Evolutionary conservation across 768 basidiomycete genomes (phyloP).

Genomic region (Phallus indusiatus): DNA sequence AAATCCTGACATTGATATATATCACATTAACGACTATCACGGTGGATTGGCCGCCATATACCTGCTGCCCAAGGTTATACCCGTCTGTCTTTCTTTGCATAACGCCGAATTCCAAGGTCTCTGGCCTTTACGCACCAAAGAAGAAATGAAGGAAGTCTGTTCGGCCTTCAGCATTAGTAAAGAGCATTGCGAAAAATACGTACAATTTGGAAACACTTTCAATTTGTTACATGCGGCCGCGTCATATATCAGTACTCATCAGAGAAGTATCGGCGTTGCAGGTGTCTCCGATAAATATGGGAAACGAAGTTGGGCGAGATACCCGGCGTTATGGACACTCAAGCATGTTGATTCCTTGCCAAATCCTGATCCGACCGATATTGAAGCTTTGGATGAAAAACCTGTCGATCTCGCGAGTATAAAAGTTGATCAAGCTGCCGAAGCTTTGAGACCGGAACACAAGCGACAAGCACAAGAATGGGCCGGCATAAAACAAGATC

Average conservation of each 20-base stretch:
- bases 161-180: slow-evolving; percentile 97
- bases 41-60: slow-evolving; percentile 88
- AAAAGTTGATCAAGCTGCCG: slow-evolving; percentile 68
- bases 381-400: slow-evolving; percentile 80
- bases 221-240: slow-evolving; percentile 91
- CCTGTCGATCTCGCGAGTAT: slow-evolving; percentile 65
- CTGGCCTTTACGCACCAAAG: slow-evolving; percentile 93
- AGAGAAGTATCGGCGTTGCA: slow-evolving; percentile 88
- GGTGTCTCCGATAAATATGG: slow-evolving; percentile 98
- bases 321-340: slow-evolving; percentile 92
- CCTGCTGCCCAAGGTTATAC: slow-evolving; percentile 83
- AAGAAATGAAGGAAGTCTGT: slow-evolving; percentile 97
- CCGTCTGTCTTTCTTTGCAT: slow-evolving; percentile 85
- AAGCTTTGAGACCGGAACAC: slow-evolving; percentile 82
- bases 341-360: slow-evolving; percentile 93
- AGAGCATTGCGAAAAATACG: slow-evolving; percentile 92
- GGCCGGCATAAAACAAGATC: slow-evolving; percentile 89
- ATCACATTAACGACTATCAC: slow-evolving; percentile 94
- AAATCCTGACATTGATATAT: slow-evolving; percentile 80
- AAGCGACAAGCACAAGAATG: slow-evolving; percentile 94
- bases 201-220: slow-evolving; percentile 97
- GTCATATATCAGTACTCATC: slow-evolving; percentile 85
- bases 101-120: slow-evolving; percentile 97
- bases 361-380: slow-evolving; percentile 92
- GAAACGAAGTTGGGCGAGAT: slow-evolving; percentile 93